Evolutionary conservation across 2,329 filamentous ascomycete genomes (phyloP), one percentile per base, ranked within the genome.

Genomic region (Sarocladiaceae sp.): DNA sequence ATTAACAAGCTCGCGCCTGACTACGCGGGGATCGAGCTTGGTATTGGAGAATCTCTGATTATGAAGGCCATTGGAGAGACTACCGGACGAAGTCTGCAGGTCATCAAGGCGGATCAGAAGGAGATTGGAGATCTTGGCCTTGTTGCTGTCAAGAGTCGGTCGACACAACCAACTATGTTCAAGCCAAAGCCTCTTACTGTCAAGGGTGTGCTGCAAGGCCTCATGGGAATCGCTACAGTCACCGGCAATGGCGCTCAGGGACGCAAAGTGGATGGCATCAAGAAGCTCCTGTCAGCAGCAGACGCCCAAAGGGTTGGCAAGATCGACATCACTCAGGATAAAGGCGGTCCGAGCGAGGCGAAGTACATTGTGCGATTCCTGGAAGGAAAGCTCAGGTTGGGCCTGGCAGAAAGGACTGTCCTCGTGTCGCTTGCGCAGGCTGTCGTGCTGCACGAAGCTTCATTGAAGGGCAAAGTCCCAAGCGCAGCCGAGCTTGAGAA

Each of bases 21-120:
- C 58, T 98, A 96, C 62, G 85, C 90, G 33, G 93, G 93, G 16
- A 90, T 98, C 50, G 93, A 98, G 65, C 75, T 98, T 23, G 93
- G 93, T n/a, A 98, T 98, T 55, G 93, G 93, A 46, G 93, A 98
- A 66, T 97, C 91, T 1, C 67, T 98, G 21, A 96, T 98, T 56
- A 97, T 97, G 90, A 98, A 97, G 63, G 88, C 93, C 4, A 95
- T 98, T 57, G 91, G 91, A 10, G 91, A 97, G 67, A 85, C 83
- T 23, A 98, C 93, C 0, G 93, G 93, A 9, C 82, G 93, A 48
- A 95, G 82, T 56, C 66, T 96, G 37, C 76, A 83, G 29, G 82
- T 95, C 43, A 95, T 98, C 71, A 97, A 96, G 67, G 81, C 85
- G 40, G 90, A 97, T 55, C 93, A 98, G 59, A 89, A 93, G 57